Evolutionary conservation across 129 eudicot genomes (phyloP).

Genomic region (Artemisia annua): DNA sequence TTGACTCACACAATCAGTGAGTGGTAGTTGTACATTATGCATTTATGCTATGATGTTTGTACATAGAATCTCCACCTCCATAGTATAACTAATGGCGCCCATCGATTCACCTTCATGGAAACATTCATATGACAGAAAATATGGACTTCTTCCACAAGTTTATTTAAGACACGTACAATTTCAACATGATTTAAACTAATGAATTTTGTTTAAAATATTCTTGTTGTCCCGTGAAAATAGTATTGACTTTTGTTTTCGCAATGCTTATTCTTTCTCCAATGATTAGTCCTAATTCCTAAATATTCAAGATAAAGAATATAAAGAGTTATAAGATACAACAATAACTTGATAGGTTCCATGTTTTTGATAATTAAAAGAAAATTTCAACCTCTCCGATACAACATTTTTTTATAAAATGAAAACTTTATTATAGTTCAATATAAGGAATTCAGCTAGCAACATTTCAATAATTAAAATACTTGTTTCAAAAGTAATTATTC

Average conservation of each 20-base stretch:
- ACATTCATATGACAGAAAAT: slow-evolving; percentile 28
- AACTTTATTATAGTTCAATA: no score
- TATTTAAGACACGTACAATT: not conserved
- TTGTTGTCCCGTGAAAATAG: not conserved
- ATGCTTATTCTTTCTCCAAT: not conserved
- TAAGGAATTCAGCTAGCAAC: no score
- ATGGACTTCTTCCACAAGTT: slow-evolving; percentile 23
- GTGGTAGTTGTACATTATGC: slow-evolving; percentile 25
- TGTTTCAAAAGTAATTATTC: no score
- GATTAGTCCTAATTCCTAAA: no score
- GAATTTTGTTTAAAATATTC: not conserved
- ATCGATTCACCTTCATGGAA: slow-evolving; percentile 24
- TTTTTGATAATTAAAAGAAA: no score
- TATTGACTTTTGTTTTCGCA: slow-evolving; percentile 11
- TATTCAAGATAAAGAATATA: no score
- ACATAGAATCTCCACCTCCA: slow-evolving; percentile 16
- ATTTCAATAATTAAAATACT: no score
- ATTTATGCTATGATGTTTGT: not conserved
- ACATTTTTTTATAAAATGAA: no score
- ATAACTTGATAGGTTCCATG: no score
- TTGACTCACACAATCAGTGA: slow-evolving; percentile 19
- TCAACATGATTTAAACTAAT: not conserved
- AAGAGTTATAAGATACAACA: no score
- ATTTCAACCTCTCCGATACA: no score
- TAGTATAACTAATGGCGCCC: slow-evolving; percentile 11